Base-by-base conservation (phyloP, 495 filamentous ascomycete species). In the Talaromyces borbonicus region DNA sequence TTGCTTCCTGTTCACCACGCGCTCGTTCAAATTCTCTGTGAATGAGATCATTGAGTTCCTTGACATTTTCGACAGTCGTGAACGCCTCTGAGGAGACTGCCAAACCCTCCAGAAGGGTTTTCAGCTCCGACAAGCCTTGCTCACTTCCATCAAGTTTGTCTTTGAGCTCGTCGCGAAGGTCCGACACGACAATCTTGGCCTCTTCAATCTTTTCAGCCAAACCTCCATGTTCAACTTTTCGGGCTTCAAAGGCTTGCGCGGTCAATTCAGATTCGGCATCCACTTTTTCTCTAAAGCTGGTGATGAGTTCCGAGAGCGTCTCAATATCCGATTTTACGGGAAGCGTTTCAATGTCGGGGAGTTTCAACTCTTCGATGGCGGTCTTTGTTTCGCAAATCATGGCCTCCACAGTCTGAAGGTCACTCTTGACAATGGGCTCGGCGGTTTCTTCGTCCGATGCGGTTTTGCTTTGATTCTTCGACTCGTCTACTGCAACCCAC, bases 21-120 rank as follows among this genome's bases (percentile, higher is more conserved):
- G 81, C 75, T 18, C 84, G 79, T 50, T 93, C 85, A 49, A 95
- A 93, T 50, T 92, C 90, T 0, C 72, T 60, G 55, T 81, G 89
- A 52, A 94, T 76, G 1, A 78, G 72, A 47, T 95, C 85, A 46
- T 84, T 79, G 31, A 94, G 70, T 49, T 89, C 83, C 56, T 87
- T 88, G 26, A 95, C 66, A 50, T 83, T 85, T 16, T 72, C 69
- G 5, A 77, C 69, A 3, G 72, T 73, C 43, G 73, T 69, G 46
- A 71, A 76, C 43, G 67, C 68, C 48, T 78, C 72, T 8, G 86
- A 69, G 8, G 75, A 80, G 16, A 79, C 71, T 29, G 72, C 70
- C 5, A 89, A 55, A 7, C 72, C 68, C 43, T 83, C 78, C 3
- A 89, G 67, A 8, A 86, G 60, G 19, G 75, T 76, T 44, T 66